Evolutionary conservation across 305 asterid genomes (phyloP).

Genomic region (Fraxinus baroniana): DNA sequence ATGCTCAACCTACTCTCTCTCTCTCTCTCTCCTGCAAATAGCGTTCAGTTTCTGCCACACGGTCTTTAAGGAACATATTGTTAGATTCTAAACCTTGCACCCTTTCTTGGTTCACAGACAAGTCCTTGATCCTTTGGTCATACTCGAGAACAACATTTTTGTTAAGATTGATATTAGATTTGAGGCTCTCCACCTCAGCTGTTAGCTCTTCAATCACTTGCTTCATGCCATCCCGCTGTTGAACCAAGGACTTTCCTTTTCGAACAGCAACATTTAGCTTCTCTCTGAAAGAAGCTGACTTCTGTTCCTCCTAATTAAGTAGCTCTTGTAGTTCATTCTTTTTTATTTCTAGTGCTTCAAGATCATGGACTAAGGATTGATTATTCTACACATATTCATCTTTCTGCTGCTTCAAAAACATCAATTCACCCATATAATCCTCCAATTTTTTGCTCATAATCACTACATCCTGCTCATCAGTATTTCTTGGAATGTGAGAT

Average conservation of each 20-base stretch:
- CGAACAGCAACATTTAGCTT: constrained; percentile 88
- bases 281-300: constrained; percentile 80
- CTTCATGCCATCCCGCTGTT: constrained; percentile 86
- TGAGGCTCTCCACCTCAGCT: constrained; percentile 62
- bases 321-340: constrained; percentile 65
- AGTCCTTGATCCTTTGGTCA: constrained; percentile 56
- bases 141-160: constrained; percentile 53
- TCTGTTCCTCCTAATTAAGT: constrained; percentile 78
- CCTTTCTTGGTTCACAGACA: constrained; percentile 55
- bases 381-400: constrained; percentile 42
- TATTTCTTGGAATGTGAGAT: constrained; percentile 35
- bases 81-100: constrained; percentile 61
- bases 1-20: constrained; percentile 38
- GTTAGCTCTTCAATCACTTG: constrained; percentile 68
- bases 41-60: constrained; percentile 55
- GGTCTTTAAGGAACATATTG: constrained; percentile 53
- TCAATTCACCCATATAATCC: constrained; percentile 51
- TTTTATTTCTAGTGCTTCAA: constrained; percentile 55
- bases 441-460: constrained; percentile 55
- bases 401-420: constrained; percentile 69
- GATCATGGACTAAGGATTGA: constrained; percentile 56
- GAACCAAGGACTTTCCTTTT: constrained; percentile 93
- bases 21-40: constrained; percentile 55
- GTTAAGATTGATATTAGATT: constrained; percentile 43
- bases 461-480: constrained; percentile 43